Evolutionary conservation across 2,329 filamentous ascomycete species (phyloP), one percentile per base, ranked within the genome.

Genomic region (Zelopaecilomyces penicillatus): DNA sequence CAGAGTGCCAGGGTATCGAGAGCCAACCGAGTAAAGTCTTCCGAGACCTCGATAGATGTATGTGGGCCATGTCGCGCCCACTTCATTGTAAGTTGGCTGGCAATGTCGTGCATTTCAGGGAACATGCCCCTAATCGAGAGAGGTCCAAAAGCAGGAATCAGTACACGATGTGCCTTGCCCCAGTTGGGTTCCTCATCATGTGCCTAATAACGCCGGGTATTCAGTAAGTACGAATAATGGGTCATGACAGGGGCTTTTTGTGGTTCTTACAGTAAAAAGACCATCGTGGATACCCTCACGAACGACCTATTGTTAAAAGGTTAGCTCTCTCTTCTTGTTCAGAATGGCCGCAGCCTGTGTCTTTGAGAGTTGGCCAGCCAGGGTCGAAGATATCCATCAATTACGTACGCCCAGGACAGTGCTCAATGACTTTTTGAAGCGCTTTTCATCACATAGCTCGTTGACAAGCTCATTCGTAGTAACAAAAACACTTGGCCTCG

Each of bases 1-100:
- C 82, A 84, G 3, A 89, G 70, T 1, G 81, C 82, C 6, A 89
- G 72, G 0, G 83, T 84, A 57, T 89, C 85, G 3, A 89, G 71
- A 0, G 84, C 80, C 30, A 88, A 65, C n/a, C 83, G 74, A 3
- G 83, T 86, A 50, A 86, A 85, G 59, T 87, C 82, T 12, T 83
- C 79, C 0, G 76, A 73, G 0, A 77, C 75, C 37, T 71, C 65
- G 46, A 89, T 83, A 7, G 73, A 66, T 37, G 71, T 59, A 2
- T 68, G 60, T 1, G 77, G 65, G 0, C 84, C 84, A 51, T 78
- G 70, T 31, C 83, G 72, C 12, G 81, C 82, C 74, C 82, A 82
- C 59, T 86, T 86, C 63, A 85, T 69, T 7, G 75, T 72, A 41
- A 87, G 62, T 56, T 87, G 82, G 1, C 71, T 69, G 4, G 80